Percentiles rank a stretch among this genome's conserved stretches.
Conservation (phyloP, 139 green algal species). For the Zygnema circumcarinatum region DNA sequence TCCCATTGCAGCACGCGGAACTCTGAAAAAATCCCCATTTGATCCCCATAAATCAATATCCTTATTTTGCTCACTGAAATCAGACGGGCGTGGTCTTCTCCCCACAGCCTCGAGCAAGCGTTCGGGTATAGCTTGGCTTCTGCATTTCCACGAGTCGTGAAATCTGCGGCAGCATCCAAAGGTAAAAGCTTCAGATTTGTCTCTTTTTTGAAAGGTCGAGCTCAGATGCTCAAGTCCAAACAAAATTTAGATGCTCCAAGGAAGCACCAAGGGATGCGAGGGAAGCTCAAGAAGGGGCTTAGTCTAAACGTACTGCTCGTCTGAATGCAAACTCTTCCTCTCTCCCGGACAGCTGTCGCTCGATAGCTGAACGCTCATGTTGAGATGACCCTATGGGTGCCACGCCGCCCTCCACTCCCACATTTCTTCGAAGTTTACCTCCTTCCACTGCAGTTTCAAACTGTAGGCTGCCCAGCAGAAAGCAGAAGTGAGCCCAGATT, state of each 20-base stretch:
- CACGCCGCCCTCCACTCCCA: slow-evolving; percentile 52
- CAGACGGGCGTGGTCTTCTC: too few species aligned
- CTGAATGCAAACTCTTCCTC: slow-evolving; percentile 85
- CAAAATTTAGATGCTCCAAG: neutral
- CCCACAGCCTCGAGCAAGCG: neutral
- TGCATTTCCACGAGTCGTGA: slow-evolving; percentile 80
- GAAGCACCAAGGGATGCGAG: neutral
- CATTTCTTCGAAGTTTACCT: slow-evolving; percentile 68
- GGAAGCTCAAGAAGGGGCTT: neutral
- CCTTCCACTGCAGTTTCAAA: slow-evolving; percentile 83
- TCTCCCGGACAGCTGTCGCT: slow-evolving; percentile 67
- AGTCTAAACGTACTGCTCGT: slow-evolving; percentile 61
- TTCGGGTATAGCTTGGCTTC: neutral
- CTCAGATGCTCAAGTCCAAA: slow-evolving; percentile 1
- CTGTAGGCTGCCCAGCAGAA: slow-evolving; percentile 67
- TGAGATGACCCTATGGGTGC: neutral
- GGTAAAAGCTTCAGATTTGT: neutral
- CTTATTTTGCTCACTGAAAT: too few species aligned
- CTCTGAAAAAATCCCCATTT: too few species aligned
- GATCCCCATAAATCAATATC: too few species aligned
- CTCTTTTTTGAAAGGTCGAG: neutral
- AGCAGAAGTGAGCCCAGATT: too few species aligned
- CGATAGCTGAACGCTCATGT: neutral
- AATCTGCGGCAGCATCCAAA: slow-evolving; percentile 60
- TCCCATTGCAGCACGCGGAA: too few species aligned